phyloP scores from a whole-genome alignment of 257 asterid genomes.

The Solanum pennellii region DNA sequence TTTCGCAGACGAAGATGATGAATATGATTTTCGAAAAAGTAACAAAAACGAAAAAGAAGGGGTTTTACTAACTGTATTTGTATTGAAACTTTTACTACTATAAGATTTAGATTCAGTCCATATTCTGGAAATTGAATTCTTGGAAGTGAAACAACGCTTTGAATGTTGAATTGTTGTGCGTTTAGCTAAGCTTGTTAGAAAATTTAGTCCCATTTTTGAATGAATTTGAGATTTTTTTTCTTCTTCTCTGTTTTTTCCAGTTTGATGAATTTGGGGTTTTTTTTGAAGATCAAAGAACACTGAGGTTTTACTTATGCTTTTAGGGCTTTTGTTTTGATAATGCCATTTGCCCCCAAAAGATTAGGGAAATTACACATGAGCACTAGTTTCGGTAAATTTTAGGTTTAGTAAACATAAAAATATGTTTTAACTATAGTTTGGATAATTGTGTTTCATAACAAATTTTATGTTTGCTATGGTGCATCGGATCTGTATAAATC shows the following conservation, averaged over 20 bases:
- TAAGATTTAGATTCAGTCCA: not conserved
- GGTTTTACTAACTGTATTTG: slow-evolving; percentile 5
- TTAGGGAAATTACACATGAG: not conserved
- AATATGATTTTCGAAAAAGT: slow-evolving; percentile 9
- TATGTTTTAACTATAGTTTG: accelerated
- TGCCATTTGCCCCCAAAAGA: not conserved
- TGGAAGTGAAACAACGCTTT: slow-evolving; percentile 6
- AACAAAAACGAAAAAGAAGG: not conserved
- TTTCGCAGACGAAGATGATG: slow-evolving; percentile 18
- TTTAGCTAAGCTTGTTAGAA: slow-evolving; percentile 14
- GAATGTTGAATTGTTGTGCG: slow-evolving; percentile 7
- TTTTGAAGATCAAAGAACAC: not conserved
- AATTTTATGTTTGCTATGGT: too few relatives aligned
- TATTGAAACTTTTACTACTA: slow-evolving; percentile 4
- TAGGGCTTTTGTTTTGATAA: not conserved
- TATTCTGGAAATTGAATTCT: not conserved
- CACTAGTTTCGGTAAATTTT: too few relatives aligned
- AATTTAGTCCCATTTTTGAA: slow-evolving; percentile 26
- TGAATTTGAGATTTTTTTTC: not conserved
- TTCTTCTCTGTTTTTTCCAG: not conserved
- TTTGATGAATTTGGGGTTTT: not conserved
- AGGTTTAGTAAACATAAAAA: too few relatives aligned
- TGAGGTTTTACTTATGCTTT: not conserved
- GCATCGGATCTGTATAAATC: too few relatives aligned
- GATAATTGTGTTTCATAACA: accelerated